Evolutionary conservation across 805 yeast genomes (phyloP).

Genomic region (Ogataea methylovora): DNA sequence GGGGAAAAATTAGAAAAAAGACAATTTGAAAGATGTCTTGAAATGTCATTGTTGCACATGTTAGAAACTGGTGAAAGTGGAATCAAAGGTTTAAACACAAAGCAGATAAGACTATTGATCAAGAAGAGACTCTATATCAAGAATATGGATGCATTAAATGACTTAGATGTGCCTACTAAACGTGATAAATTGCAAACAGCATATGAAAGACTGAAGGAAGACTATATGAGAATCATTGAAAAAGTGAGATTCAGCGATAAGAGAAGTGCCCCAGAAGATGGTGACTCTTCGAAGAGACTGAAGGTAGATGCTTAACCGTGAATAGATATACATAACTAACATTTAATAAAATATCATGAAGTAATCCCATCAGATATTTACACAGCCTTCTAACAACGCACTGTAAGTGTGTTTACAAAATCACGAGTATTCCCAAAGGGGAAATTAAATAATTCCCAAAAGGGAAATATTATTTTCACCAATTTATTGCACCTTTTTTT

Average conservation of each 20-base stretch:
- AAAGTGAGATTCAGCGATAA: constrained; percentile 14
- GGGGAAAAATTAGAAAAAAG: constrained; percentile 60
- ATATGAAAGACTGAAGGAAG: constrained; percentile 58
- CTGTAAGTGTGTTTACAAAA: no score
- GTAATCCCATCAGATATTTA: no score
- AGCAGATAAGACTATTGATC: constrained; percentile 49
- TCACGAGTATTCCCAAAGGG: no score
- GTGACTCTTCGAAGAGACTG: background rate
- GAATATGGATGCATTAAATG: constrained; percentile 70
- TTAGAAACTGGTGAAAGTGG: constrained; percentile 17
- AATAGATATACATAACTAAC: no score
- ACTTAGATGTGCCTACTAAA: constrained; percentile 55
- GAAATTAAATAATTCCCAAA: no score
- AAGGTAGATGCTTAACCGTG: background rate
- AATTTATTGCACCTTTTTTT: no score
- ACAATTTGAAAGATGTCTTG: constrained; percentile 71
- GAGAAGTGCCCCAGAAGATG: constrained; percentile 6
- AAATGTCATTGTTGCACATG: constrained; percentile 55
- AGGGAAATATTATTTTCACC: no score
- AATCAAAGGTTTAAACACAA: constrained; percentile 18
- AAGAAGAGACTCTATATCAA: constrained; percentile 71
- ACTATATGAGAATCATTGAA: constrained; percentile 53
- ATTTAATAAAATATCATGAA: no score
- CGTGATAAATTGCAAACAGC: constrained; percentile 72
- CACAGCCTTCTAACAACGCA: no score